Evolutionary conservation across 768 basidiomycete species (phyloP).

Genomic region (Sporobolomyces pararoseus): DNA sequence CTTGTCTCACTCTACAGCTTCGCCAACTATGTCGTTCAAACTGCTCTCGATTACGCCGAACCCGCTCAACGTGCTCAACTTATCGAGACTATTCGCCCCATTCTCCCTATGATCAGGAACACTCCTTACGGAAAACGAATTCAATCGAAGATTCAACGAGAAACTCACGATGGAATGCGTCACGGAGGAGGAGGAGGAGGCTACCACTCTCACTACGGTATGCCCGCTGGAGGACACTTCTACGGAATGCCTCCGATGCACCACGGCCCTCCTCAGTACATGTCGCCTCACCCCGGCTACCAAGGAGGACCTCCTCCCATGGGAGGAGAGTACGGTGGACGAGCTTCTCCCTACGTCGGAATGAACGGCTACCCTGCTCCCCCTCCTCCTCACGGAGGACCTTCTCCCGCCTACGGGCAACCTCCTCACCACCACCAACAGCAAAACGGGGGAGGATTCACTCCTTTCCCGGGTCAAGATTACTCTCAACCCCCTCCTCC

Average conservation of each 20-base stretch:
- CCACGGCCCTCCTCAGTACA: conserved; percentile 14
- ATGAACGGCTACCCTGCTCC: conserved; percentile 17
- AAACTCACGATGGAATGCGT: conserved; percentile 36
- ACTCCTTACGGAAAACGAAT: conserved; percentile 99
- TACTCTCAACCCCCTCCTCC: conserved; percentile 26
- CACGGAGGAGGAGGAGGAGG: conserved; percentile 25
- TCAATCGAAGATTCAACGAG: conserved; percentile 95
- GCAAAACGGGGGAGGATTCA: conserved; percentile 14
- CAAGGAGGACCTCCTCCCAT: conserved; percentile 24
- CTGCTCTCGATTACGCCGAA: conserved; percentile 95
- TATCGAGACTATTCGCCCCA: conserved; percentile 97
- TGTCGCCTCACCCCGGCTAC: conserved; percentile 23
- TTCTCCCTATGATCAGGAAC: conserved; percentile 94
- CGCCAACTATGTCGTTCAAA: conserved; percentile 57
- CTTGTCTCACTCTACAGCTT: conserved; percentile 22
- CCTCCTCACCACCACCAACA: conserved; percentile 5
- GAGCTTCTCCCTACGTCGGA: conserved; percentile 22
- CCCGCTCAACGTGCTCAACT: conserved; percentile 76
- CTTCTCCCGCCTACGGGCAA: conserved; percentile 16
- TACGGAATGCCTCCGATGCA: conserved; percentile 26
- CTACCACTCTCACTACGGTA: background rate
- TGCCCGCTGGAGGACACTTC: conserved; percentile 31
- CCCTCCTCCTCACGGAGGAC: conserved; percentile 18
- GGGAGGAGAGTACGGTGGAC: conserved; percentile 23
- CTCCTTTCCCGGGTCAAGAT: conserved; percentile 22